Base-by-base conservation (phyloP, 2,329 filamentous ascomycete genomes). In the Cladosporium phlei region DNA sequence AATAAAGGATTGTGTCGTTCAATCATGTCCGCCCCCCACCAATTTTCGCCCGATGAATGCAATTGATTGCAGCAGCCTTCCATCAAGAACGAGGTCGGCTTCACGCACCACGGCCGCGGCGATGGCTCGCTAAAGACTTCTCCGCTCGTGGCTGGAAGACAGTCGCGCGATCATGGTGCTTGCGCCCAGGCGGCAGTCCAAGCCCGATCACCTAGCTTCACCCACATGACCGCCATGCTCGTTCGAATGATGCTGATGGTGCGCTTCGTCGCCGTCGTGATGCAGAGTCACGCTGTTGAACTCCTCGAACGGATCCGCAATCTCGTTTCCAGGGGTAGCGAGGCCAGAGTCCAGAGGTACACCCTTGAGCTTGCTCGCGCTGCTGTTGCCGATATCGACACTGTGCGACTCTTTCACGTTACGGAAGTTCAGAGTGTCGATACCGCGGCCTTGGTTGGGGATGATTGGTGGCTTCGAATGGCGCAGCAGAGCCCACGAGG, bases 401-500 rank as follows among this genome's bases (percentile, higher is more conserved):
- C 89, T 95, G 60, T 91, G 86, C 60, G 88, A 95, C 69, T 98
- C 93, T 71, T 97, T 98, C 48, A 98, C 90, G 59, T 95, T 95
- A 55, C 93, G 82, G 77, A 98, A 98, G 69, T 98, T 98, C 62
- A 95, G 76, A 0, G 93, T 96, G 66, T 98, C 93, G 56, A 93
- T 83, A 37, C 87, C 93, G 47, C 86, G 85, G 45, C 89, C 89
- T 65, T 91, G 85, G 60, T 94, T 85, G 8, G 93, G 93, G 33
- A 97, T 85, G 70, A 98, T 98, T 1, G 93, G 93, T 24, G 93
- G 93, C 68, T 96, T 97, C 85, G 90, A 93, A 67, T 98, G 93
- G 45, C 93, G 86, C 56, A 98, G 88, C 29, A 98, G 77, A 19
- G 93, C 93, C 93, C 93, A 98, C 64, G 95, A 89, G 3, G 91